Evolutionary conservation across 2,329 filamentous ascomycete genomes (phyloP).

Genomic region (Calycina marina): DNA sequence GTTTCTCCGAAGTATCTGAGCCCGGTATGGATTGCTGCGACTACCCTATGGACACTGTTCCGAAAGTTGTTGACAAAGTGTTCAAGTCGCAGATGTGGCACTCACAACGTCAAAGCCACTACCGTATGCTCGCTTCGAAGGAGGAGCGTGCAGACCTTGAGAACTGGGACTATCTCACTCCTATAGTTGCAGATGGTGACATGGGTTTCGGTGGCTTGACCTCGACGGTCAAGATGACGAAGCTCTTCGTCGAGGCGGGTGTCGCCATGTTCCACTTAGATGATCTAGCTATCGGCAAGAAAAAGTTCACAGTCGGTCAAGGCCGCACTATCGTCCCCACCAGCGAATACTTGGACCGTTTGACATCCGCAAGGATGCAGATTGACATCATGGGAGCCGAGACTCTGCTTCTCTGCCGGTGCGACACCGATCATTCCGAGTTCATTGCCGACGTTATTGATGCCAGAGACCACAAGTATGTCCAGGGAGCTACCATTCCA

Average conservation of each 20-base stretch:
- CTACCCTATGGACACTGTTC: constrained; percentile 28
- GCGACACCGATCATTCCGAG: constrained; percentile 25
- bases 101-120: constrained; percentile 27
- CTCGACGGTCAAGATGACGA: constrained; percentile 26
- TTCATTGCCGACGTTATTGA: constrained; percentile 27
- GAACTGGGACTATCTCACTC: constrained; percentile 26
- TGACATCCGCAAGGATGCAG: constrained; percentile 25
- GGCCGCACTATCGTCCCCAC: constrained; percentile 27
- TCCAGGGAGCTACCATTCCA: constrained; percentile 24
- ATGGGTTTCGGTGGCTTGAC: constrained; percentile 29
- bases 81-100: constrained; percentile 28
- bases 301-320: constrained; percentile 29
- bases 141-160: constrained; percentile 22
- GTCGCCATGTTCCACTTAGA: constrained; percentile 30
- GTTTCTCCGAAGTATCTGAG: constrained; percentile 24
- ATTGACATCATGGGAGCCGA: constrained; percentile 28
- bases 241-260: constrained; percentile 28
- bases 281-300: constrained; percentile 28
- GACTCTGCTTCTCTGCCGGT: constrained; percentile 26
- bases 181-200: constrained; percentile 28
- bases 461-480: constrained; percentile 25
- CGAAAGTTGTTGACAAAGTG: constrained; percentile 27
- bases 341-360: constrained; percentile 24
- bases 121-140: constrained; percentile 21
- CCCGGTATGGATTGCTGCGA: constrained; percentile 29